Base-by-base conservation (phyloP, 148 eudicot species). In the Fagopyrum homotropicum region DNA sequence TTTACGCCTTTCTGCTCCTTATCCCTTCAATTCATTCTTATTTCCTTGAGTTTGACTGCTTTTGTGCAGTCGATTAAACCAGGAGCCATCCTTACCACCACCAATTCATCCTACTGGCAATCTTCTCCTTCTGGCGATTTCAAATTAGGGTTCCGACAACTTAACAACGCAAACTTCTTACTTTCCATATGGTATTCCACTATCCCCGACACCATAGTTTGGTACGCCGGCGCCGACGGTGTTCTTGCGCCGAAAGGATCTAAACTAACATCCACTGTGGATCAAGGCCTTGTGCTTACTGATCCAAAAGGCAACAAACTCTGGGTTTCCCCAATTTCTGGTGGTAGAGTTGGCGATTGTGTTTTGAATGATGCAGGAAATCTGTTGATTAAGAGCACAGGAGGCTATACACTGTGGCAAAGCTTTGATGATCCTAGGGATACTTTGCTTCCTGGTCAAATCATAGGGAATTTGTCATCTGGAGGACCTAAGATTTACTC, bases 101-200 rank as follows among this genome's bases (percentile, higher is more conserved):
- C 59, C 19, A 49, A 54, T 29, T 64, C 75, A 22, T 19, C 84
- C 2, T 35, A 35, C 69, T 81, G 84, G 87, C 81, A 76, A 15
- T 86, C 94, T 11, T 86, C 94, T 2, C 86, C 94, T 59, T 83
- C 84, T 0, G 82, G 81, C 7, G 89, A 89, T 74, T 89, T 89
- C 49, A 85, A 86, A 51, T 87, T 89, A 7, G 90, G 93, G 5
- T 89, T 89, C 77, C 76, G 49, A 2, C 72, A 35, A 54, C 22
- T 81, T 44, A 15, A 69, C 5, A 60, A 74, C 35, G 73, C 57
- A 6, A 50, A 72, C 49, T 89, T 76, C 77, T 75, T 85, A 75
- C 88, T 83, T 4, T 79, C 88, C 72, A 85, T 87, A 49, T 89
- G 88, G 93, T 89, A 82, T 57, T 71, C 82, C 15, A 84, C 84